These are phyloP conservation scores for Taxawa tesnikishii DNA, from an alignment of 2,329 filamentous ascomycete species.

Conservation along the genomic window DNA sequence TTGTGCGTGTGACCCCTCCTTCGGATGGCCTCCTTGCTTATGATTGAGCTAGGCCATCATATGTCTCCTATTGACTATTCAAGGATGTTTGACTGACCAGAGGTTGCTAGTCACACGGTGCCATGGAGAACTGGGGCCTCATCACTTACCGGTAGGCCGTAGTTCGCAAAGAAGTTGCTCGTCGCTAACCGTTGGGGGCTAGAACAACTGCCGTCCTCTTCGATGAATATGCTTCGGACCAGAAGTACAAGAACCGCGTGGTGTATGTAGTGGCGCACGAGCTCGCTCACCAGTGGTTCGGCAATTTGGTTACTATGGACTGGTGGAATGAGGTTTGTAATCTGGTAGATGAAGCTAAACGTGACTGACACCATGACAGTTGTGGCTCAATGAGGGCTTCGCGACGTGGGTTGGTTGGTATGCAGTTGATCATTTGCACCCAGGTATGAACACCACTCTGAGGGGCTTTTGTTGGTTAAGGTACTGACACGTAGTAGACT, in stretches of 20 bases:
- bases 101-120: constrained; percentile 47
- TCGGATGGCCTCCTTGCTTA: not conserved
- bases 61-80: constrained; percentile 18
- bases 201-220: constrained; percentile 86
- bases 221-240: constrained; percentile 82
- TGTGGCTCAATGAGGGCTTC: constrained; percentile 93
- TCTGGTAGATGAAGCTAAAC: not conserved
- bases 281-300: constrained; percentile 92
- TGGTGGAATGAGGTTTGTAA: constrained; percentile 37
- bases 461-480: not conserved
- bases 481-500: constrained; percentile 43
- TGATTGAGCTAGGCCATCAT: constrained; percentile 31
- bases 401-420: constrained; percentile 98
- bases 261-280: constrained; percentile 98
- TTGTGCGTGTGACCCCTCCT: constrained; percentile 44
- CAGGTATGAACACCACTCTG: constrained; percentile 33
- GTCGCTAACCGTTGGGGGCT: not conserved
- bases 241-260: constrained; percentile 81
- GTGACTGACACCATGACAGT: constrained; percentile 18
- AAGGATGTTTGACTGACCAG: constrained; percentile 23
- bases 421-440: constrained; percentile 80
- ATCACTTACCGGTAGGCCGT: constrained; percentile 57
- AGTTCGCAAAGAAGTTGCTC: constrained; percentile 5
- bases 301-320: constrained; percentile 91
- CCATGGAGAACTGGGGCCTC: constrained; percentile 95